Evolutionary conservation across 495 filamentous ascomycete species (phyloP).

Genomic region (Haplographium delicatum): DNA sequence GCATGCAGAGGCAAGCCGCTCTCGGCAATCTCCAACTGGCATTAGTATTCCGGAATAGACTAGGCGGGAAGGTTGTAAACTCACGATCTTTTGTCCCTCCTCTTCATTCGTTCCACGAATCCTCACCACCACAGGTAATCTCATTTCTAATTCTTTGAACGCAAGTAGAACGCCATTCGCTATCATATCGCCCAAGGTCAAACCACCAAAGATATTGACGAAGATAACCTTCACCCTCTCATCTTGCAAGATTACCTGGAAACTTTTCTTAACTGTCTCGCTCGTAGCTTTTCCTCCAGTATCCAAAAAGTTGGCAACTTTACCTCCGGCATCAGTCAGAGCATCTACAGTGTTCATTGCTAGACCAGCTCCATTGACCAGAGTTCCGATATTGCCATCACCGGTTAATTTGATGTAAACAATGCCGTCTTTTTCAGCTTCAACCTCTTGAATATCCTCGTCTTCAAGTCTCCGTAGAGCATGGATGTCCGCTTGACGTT

Average conservation of each 20-base stretch:
- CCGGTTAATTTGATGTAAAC: constrained; percentile 26
- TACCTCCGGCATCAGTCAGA: constrained; percentile 57
- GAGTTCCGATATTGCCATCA: constrained; percentile 25
- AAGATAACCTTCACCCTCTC: constrained; percentile 66
- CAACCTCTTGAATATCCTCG: constrained; percentile 54
- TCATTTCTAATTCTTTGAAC: constrained; percentile 64
- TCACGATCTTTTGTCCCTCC: constrained; percentile 65
- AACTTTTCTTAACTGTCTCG: constrained; percentile 74
- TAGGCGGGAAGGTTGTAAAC: constrained; percentile 17
- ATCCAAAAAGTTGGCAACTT: constrained; percentile 79
- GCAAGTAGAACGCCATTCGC: constrained; percentile 75
- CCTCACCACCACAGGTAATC: constrained; percentile 75
- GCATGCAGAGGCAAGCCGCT: constrained; percentile 69
- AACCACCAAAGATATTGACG: constrained; percentile 87
- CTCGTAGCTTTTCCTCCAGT: constrained; percentile 86
- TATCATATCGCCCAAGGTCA: constrained; percentile 86
- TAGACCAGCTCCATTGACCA: constrained; percentile 74
- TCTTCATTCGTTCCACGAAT: constrained; percentile 80
- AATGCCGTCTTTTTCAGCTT: constrained; percentile 66
- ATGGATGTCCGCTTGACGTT: constrained; percentile 63
- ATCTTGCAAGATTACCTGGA: constrained; percentile 67
- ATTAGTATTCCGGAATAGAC: neutral
- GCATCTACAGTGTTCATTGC: constrained; percentile 92
- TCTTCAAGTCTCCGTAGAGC: constrained; percentile 42
- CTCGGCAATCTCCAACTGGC: constrained; percentile 53